A percentile compares a stretch with the other conserved stretches of the same genome.
These are phyloP conservation scores for Actinomucor elegans DNA, from an alignment of 371 early-diverging fungal genomes.

Conservation along the genomic window DNA sequence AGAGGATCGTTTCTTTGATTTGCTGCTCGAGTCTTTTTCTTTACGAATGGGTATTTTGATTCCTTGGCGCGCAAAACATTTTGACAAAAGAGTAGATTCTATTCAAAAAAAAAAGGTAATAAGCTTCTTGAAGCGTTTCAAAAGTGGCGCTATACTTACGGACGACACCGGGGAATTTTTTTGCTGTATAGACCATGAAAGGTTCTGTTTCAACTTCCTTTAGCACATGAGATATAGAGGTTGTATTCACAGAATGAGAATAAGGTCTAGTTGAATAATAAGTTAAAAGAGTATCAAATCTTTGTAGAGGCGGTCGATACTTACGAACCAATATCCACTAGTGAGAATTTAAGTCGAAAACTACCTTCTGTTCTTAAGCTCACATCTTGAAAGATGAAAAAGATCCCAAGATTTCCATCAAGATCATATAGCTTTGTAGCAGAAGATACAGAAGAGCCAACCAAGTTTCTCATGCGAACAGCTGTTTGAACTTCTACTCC, in stretches of 20 bases:
- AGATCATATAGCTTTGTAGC: slow-evolving; percentile 63
- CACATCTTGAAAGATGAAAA: slow-evolving; percentile 74
- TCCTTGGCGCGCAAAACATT: slow-evolving; percentile 71
- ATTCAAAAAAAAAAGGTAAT: no score
- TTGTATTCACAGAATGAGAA: slow-evolving; percentile 35
- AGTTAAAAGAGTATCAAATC: neutral
- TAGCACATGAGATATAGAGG: slow-evolving; percentile 32
- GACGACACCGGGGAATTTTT: slow-evolving; percentile 68
- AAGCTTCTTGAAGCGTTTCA: no score
- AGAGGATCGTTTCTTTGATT: neutral
- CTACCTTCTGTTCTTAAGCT: slow-evolving; percentile 68
- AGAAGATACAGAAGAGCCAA: slow-evolving; percentile 73
- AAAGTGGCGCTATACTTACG: slow-evolving; percentile 54
- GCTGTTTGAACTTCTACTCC: slow-evolving; percentile 28
- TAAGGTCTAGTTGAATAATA: slow-evolving; percentile 17
- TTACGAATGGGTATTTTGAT: slow-evolving; percentile 67
- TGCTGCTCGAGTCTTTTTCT: slow-evolving; percentile 10
- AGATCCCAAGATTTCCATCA: slow-evolving; percentile 70
- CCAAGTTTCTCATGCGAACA: slow-evolving; percentile 54
- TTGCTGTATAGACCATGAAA: slow-evolving; percentile 64
- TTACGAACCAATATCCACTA: slow-evolving; percentile 54
- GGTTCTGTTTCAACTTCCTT: slow-evolving; percentile 46
- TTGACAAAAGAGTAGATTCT: slow-evolving; percentile 68
- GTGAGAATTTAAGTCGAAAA: slow-evolving; percentile 63
- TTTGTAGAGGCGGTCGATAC: no score